Percentiles rank a stretch among this genome's conserved stretches.
These are phyloP conservation scores for Tuber microsphaerosporum DNA, from an alignment of 495 filamentous ascomycete species.

Conservation along the genomic window DNA sequence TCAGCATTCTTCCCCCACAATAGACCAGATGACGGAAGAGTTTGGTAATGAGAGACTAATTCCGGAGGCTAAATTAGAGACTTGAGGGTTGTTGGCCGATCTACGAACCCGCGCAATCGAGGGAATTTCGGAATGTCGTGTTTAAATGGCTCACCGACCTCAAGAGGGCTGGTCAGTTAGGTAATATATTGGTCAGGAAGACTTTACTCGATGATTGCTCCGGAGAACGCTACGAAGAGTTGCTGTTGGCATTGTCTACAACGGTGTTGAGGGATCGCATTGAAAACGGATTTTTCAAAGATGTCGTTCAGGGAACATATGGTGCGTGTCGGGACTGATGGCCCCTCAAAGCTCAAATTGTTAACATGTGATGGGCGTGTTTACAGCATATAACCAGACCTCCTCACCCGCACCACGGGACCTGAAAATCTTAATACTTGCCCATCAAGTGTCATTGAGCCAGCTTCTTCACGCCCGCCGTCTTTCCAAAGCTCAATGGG, in stretches of 20 bases:
- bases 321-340: slow-evolving; percentile 19
- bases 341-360: background rate
- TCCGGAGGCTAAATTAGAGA: slow-evolving; percentile 23
- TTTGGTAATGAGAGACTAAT: slow-evolving; percentile 14
- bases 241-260: slow-evolving; percentile 38
- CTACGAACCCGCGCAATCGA: slow-evolving; percentile 39
- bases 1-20: background rate
- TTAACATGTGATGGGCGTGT: slow-evolving; percentile 9
- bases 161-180: slow-evolving; percentile 32
- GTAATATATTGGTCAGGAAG: slow-evolving; percentile 33
- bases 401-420: slow-evolving; percentile 23
- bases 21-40: background rate
- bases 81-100: slow-evolving; percentile 37
- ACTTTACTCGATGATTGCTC: slow-evolving; percentile 40
- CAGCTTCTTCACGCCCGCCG: slow-evolving; percentile 26
- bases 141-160: slow-evolving; percentile 42
- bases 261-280: slow-evolving; percentile 34
- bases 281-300: slow-evolving; percentile 29
- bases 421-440: slow-evolving; percentile 29
- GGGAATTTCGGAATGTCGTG: slow-evolving; percentile 37
- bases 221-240: slow-evolving; percentile 40
- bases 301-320: slow-evolving; percentile 21
- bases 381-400: slow-evolving; percentile 35
- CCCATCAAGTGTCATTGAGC: slow-evolving; percentile 25
- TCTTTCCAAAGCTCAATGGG: slow-evolving; percentile 39